Evolutionary conservation across 768 basidiomycete genomes (phyloP), one percentile per base, ranked within the genome.

Genomic region (Phaffia tasmanica): DNA sequence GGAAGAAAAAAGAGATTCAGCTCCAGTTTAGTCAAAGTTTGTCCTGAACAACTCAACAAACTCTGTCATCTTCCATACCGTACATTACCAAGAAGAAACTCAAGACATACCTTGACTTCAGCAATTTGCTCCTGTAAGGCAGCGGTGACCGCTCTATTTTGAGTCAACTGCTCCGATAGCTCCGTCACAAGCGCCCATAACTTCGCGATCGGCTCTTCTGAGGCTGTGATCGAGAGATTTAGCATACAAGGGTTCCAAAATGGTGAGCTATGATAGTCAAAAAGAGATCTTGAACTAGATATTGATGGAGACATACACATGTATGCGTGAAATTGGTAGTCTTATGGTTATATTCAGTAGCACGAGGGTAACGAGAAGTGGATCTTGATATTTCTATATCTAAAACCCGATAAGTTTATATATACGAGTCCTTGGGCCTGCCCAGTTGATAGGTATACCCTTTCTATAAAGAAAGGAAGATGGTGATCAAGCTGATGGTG

Each of bases 181-280:
- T 92, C 90, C 67, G 83, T 81, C 2, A 92, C 81, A 70, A 92
- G 81, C 67, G 85, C 82, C 85, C 86, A 89, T 58, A 88, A 83
- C 62, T 69, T 69, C 19, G 57, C 23, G 35, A 69, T 35, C 18
- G 62, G 46, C 9, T 69, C 62, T 2, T 69, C 67, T 27, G 61
- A 54, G 19, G 50, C 47, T 57, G 61, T 3, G 9, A 16, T 14
- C 0, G 16, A 1, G 8, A 32, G 15, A 30, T 4, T n/a, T 35
- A 7, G 51, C 18, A 47, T 8, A 16, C 32, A 32, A 48, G 15
- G 21, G 19, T 4, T 16, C 58, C 15, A 32, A 30, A 19, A 32
- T 14, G 35, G 58, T 35, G 48, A 15, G 51, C 4, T 53, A 5
- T 53, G 8, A 27, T 27, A 53, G 51, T 23, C 21, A 46, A 21